Conservation (phyloP, 352 stramenopile genomes). For the Vaucheria bursata region DNA sequence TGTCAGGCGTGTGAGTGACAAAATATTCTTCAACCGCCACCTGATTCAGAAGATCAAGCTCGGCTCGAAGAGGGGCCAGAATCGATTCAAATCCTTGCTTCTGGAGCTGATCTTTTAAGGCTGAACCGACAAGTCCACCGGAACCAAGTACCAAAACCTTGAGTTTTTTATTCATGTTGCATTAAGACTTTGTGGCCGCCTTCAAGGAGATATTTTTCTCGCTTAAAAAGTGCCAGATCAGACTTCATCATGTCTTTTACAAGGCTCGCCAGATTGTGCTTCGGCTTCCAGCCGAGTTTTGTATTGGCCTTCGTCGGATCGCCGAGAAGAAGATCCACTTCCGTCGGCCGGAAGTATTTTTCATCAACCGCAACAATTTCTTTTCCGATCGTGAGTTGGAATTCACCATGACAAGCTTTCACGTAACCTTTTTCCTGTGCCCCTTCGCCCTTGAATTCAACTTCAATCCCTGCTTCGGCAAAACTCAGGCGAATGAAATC, state of each 20-base stretch:
- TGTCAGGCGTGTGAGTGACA: not conserved
- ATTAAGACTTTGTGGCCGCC: not conserved
- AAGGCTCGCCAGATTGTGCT: constrained; percentile 77
- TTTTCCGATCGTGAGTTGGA: constrained; percentile 52
- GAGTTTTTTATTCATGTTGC: not conserved
- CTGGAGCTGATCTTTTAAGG: not conserved
- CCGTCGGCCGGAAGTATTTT: constrained; percentile 92
- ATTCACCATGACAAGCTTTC: constrained; percentile 40
- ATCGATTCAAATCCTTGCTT: not conserved
- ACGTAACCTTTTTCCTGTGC: constrained; percentile 86
- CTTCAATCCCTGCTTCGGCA: constrained; percentile 64
- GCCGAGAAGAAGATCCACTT: constrained; percentile 87
- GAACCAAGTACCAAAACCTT: not conserved
- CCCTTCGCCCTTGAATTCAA: constrained; percentile 81
- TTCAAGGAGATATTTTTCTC: not conserved
- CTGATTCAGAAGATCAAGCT: not conserved
- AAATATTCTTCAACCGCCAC: not conserved
- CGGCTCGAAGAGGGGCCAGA: not conserved
- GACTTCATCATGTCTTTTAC: constrained; percentile 90
- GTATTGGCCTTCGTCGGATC: constrained; percentile 67
- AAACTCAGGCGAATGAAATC: constrained; percentile 85
- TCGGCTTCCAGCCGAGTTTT: constrained; percentile 79
- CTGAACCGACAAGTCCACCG: not conserved
- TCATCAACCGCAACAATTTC: constrained; percentile 83
- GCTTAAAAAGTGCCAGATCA: constrained; percentile 55